Conservation (phyloP, 257 asterid genomes). For the Paraleonurus japonicus region DNA sequence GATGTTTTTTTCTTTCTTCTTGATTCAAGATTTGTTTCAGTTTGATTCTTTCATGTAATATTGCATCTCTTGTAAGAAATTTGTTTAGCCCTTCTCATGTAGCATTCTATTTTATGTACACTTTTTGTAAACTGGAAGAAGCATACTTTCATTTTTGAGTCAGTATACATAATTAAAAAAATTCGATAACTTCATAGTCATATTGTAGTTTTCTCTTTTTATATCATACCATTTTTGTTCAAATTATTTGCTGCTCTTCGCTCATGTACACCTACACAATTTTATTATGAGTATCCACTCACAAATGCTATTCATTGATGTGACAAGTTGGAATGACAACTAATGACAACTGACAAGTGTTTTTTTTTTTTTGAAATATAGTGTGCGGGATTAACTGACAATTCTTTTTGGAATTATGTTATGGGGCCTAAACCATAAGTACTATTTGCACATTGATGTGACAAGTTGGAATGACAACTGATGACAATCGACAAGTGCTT, state of each 20-base stretch:
- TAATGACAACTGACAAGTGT: too few relatives aligned
- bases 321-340: too few relatives aligned
- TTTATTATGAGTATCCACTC: too few relatives aligned
- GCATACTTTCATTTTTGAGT: not conserved
- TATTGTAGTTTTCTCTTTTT: not conserved
- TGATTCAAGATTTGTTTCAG: slow-evolving; percentile 7
- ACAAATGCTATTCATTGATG: too few relatives aligned
- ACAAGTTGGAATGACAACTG: too few relatives aligned
- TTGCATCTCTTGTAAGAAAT: slow-evolving; percentile 20
- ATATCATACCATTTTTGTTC: not conserved
- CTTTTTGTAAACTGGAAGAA: not conserved
- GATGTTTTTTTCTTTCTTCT: slow-evolving; percentile 12
- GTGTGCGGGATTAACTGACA: too few relatives aligned
- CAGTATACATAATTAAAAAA: not conserved
- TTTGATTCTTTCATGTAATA: slow-evolving; percentile 16
- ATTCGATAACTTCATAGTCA: not conserved
- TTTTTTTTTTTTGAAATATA: too few relatives aligned
- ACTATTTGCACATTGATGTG: too few relatives aligned
- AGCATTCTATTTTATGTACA: not conserved
- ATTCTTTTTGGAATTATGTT: too few relatives aligned
- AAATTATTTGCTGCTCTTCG: too few relatives aligned
- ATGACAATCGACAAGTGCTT: too few relatives aligned
- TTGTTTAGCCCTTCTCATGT: not conserved
- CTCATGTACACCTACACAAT: not conserved
- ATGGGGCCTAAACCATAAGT: too few relatives aligned